phyloP scores from a whole-genome alignment of 805 yeast species.

The Ogataea nitratoaversa region DNA sequence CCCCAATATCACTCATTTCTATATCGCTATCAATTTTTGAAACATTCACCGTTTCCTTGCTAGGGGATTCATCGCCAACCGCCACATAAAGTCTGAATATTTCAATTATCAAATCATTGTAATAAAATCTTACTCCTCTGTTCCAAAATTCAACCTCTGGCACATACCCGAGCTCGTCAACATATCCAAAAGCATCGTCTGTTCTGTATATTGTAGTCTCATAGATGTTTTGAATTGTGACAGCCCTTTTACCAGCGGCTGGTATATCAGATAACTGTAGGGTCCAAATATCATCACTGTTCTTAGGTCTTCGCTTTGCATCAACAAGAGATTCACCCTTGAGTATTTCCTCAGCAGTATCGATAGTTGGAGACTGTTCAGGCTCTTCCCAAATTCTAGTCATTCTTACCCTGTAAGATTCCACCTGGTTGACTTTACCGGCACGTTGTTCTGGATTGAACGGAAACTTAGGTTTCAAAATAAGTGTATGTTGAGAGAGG shows the following conservation, averaged over 20 bases:
- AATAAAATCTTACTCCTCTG: constrained; percentile 57
- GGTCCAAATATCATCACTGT: constrained; percentile 47
- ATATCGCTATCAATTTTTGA: constrained; percentile 8
- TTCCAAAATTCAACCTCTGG: constrained; percentile 58
- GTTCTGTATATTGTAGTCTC: constrained; percentile 53
- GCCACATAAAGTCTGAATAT: constrained; percentile 44
- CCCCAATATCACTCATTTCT: constrained; percentile 4
- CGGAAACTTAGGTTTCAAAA: constrained; percentile 46
- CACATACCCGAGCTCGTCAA: constrained; percentile 70
- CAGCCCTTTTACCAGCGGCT: constrained; percentile 64
- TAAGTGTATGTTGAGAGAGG: constrained; percentile 44
- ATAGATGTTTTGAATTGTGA: constrained; percentile 61
- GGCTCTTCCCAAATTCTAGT: constrained; percentile 40
- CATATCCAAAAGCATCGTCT: constrained; percentile 39
- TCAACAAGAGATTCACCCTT: constrained; percentile 16
- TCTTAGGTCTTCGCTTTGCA: constrained; percentile 7
- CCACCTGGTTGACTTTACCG: constrained; percentile 54
- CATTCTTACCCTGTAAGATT: constrained; percentile 49
- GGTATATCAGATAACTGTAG: constrained; percentile 70
- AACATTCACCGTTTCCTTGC: neutral
- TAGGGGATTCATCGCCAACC: constrained; percentile 17
- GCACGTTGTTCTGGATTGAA: constrained; percentile 52
- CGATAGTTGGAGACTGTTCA: neutral
- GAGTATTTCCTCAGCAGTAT: neutral
- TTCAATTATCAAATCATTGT: constrained; percentile 58